Conservation (phyloP, 352 stramenopile genomes). For the Globisporangium yorkense region DNA sequence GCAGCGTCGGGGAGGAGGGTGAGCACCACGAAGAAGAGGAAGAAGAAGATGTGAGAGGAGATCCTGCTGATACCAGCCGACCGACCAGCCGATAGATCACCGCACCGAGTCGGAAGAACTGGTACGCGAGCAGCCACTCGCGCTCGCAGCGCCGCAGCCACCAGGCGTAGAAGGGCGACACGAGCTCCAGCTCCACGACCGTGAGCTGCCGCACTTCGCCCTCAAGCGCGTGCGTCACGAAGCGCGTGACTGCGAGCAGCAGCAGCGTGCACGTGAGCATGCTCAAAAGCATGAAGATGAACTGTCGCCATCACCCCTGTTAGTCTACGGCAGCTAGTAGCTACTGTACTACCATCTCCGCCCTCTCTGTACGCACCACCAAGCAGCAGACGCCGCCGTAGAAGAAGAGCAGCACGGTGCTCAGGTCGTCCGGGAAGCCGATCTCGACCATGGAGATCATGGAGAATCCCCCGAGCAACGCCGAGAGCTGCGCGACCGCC, state of each 20-base stretch:
- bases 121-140: conserved; percentile 70
- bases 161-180: conserved; percentile 66
- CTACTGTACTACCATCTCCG: too few relatives aligned
- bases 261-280: conserved; percentile 67
- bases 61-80: too few relatives aligned
- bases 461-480: conserved; percentile 63
- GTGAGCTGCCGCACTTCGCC: conserved; percentile 48
- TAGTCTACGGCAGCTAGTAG: too few relatives aligned
- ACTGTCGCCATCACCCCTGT: conserved; percentile 18
- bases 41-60: background rate
- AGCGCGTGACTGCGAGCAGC: conserved; percentile 68
- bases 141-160: conserved; percentile 64
- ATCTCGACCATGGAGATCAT: conserved; percentile 77
- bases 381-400: conserved; percentile 54
- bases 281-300: conserved; percentile 71
- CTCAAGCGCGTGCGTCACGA: conserved; percentile 75
- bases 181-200: conserved; percentile 49
- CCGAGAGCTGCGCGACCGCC: conserved; percentile 53
- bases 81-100: background rate
- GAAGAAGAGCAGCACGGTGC: conserved; percentile 40
- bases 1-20: too few relatives aligned
- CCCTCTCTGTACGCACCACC: conserved; percentile 25
- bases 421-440: conserved; percentile 37
- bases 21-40: too few relatives aligned
- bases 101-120: conserved; percentile 43